phyloP scores from a whole-genome alignment of 73 alveolate genomes.

The Tetrahymena elliotti region DNA sequence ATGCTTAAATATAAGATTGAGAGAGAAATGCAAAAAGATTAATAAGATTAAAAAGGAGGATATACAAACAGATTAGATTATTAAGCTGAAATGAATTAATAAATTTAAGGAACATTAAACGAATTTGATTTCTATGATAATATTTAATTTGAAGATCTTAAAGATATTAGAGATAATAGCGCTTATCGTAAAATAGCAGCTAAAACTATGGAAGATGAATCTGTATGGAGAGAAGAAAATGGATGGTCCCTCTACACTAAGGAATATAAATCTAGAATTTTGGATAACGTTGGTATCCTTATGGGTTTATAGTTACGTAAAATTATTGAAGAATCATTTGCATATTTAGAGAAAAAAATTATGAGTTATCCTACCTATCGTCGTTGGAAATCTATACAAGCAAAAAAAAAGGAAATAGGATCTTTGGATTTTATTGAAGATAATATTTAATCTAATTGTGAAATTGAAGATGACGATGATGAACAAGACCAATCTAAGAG shows the following conservation, averaged over 20 bases:
- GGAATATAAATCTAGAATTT: conserved; percentile 54
- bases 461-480: neutral
- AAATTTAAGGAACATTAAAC: neutral
- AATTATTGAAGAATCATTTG: conserved; percentile 47
- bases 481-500: neutral
- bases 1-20: conserved; percentile 3
- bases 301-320: conserved; percentile 50
- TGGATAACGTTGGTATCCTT: conserved; percentile 55
- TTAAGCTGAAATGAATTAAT: neutral
- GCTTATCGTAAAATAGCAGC: conserved; percentile 49
- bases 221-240: conserved; percentile 54
- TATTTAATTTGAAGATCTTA: conserved; percentile 34
- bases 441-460: neutral
- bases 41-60: conserved; percentile 10
- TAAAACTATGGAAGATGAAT: conserved; percentile 51
- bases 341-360: conserved; percentile 8
- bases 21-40: conserved; percentile 6
- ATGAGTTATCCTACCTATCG: neutral
- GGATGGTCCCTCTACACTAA: conserved; percentile 64
- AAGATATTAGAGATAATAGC: conserved; percentile 62
- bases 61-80: neutral
- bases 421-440: neutral
- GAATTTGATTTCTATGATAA: conserved; percentile 33
- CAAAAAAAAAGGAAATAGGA: neutral
- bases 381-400: neutral